phyloP scores from a whole-genome alignment of 2,329 filamentous ascomycete species.

The Penicillium sp. region DNA sequence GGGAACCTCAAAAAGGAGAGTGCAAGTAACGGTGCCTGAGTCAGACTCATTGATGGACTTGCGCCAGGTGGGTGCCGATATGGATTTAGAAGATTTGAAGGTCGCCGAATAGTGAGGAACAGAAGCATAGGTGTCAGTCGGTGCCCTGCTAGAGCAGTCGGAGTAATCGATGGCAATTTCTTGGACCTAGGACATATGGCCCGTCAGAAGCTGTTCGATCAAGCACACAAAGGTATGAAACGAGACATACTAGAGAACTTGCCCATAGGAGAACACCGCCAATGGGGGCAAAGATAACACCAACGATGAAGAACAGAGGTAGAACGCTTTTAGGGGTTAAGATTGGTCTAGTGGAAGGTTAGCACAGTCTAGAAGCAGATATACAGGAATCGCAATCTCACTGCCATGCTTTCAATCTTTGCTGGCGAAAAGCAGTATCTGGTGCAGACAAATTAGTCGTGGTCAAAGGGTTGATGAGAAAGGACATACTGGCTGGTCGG shows the following conservation, averaged over 20 bases:
- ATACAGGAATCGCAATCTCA: conserved; percentile 47
- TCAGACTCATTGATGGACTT: conserved; percentile 28
- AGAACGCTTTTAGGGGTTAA: conserved; percentile 91
- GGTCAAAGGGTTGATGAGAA: neutral
- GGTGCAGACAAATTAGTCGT: conserved; percentile 17
- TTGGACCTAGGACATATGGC: conserved; percentile 62
- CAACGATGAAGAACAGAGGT: conserved; percentile 85
- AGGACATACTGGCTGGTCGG: conserved; percentile 76
- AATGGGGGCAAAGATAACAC: conserved; percentile 89
- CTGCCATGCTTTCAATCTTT: conserved; percentile 98
- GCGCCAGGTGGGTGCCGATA: conserved; percentile 33
- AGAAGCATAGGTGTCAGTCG: conserved; percentile 33
- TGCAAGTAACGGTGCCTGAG: conserved; percentile 58
- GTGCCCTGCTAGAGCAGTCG: conserved; percentile 62
- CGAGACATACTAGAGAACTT: conserved; percentile 65
- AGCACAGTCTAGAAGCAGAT: conserved; percentile 4
- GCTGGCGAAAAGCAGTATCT: conserved; percentile 97
- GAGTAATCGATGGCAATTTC: conserved; percentile 92
- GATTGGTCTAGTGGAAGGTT: conserved; percentile 65
- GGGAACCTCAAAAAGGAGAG: conserved; percentile 73
- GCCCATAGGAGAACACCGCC: conserved; percentile 83
- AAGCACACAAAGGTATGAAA: neutral
- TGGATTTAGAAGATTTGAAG: conserved; percentile 59
- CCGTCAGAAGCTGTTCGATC: neutral
- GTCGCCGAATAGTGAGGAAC: conserved; percentile 54